Conservation (phyloP, 2,329 filamentous ascomycete species). For the Xylariaceae sp. region DNA sequence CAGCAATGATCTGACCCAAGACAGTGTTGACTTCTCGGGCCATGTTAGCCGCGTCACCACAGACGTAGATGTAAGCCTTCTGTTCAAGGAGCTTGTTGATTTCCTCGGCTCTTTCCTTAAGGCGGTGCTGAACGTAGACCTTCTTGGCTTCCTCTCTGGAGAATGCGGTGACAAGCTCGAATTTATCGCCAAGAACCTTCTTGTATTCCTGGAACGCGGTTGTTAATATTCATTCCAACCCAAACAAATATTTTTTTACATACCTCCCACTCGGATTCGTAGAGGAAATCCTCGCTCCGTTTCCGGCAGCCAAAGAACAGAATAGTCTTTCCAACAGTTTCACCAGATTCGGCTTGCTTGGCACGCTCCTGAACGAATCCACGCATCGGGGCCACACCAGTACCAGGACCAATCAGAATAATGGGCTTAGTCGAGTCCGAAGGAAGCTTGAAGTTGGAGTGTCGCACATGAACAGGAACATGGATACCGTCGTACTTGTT, state of each 20-base stretch:
- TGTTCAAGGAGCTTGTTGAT: conserved; percentile 81
- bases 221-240: conserved; percentile 23
- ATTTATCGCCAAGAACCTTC: conserved; percentile 76
- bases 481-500: conserved; percentile 97
- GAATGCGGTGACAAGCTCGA: conserved; percentile 89
- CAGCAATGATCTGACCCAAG: conserved; percentile 79
- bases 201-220: conserved; percentile 63
- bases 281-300: conserved; percentile 83
- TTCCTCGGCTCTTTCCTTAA: conserved; percentile 76
- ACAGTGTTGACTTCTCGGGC: conserved; percentile 85
- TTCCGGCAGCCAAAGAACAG: conserved; percentile 96
- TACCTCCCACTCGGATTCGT: conserved; percentile 88
- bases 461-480: conserved; percentile 89
- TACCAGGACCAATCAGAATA: conserved; percentile 94
- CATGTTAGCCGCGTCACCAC: conserved; percentile 96
- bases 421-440: conserved; percentile 91
- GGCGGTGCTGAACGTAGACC: conserved; percentile 92
- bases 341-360: conserved; percentile 71
- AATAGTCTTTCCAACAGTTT: conserved; percentile 78
- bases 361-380: conserved; percentile 92
- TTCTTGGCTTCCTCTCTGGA: conserved; percentile 84
- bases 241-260: conserved; percentile 33
- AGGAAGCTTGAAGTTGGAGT: conserved; percentile 98
- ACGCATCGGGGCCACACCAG: conserved; percentile 93
- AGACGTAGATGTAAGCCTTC: conserved; percentile 95